Evolutionary conservation across 2,329 filamentous ascomycete species (phyloP).

Genomic region (Aspergillus sp.): DNA sequence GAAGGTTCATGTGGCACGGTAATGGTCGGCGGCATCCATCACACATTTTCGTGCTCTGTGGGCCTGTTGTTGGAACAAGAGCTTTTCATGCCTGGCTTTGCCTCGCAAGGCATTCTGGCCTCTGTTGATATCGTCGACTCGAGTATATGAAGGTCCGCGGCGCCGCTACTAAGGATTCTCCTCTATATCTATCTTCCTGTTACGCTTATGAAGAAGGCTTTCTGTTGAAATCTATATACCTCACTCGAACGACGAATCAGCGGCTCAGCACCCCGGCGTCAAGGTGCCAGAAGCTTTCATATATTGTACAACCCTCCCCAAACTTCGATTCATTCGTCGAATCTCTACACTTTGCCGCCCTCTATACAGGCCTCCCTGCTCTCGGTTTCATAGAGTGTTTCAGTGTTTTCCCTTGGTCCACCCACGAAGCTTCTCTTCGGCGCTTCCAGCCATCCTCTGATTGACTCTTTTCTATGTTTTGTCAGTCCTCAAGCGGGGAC

Average conservation of each 20-base stretch:
- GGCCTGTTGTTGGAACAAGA: constrained; percentile 35
- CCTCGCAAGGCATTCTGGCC: constrained; percentile 35
- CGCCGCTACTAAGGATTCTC: constrained; percentile 21
- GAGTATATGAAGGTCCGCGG: constrained; percentile 27
- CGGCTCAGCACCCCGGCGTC: neutral
- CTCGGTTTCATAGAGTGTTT: constrained; percentile 25
- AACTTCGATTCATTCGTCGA: constrained; percentile 1
- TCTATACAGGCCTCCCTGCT: constrained; percentile 5
- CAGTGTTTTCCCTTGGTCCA: constrained; percentile 17
- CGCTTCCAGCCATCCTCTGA: constrained; percentile 14
- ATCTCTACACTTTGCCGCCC: constrained; percentile 11
- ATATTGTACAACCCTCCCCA: neutral
- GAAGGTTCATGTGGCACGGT: constrained; percentile 31
- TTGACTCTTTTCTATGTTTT: constrained; percentile 28
- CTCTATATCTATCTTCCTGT: constrained; percentile 12
- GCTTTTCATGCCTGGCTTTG: constrained; percentile 29
- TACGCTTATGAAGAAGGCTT: constrained; percentile 1
- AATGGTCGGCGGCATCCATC: constrained; percentile 29
- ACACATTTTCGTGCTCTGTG: constrained; percentile 27
- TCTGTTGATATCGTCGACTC: constrained; percentile 25
- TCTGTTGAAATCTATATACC: neutral
- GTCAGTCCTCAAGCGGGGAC: constrained; percentile 20
- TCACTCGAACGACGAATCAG: neutral
- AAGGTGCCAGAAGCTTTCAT: neutral
- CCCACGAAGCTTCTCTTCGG: constrained; percentile 13